Percentiles rank a stretch among this genome's conserved stretches.
Conservation (phyloP, 1,139 yeast species). For the Kodamaea sp. region DNA sequence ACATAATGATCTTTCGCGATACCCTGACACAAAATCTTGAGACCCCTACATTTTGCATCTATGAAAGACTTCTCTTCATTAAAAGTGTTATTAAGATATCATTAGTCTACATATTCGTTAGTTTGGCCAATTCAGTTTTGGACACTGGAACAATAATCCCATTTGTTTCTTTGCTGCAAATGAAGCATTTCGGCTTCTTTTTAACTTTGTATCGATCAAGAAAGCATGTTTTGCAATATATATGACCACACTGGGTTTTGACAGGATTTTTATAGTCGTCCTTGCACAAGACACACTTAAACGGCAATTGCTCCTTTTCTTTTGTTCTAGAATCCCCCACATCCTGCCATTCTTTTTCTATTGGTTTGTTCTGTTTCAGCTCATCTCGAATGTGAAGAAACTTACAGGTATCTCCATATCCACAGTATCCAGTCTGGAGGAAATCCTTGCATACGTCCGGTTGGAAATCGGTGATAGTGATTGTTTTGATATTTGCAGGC, state of each 20-base stretch:
- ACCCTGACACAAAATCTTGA: too few relatives aligned
- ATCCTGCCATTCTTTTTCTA: conserved; percentile 72
- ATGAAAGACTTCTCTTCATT: too few relatives aligned
- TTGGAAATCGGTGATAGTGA: conserved; percentile 83
- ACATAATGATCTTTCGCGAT: too few relatives aligned
- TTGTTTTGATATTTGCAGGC: conserved; percentile 63
- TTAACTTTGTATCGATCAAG: conserved; percentile 47
- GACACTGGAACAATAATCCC: conserved; percentile 47
- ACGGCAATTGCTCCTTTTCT: conserved; percentile 43
- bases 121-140: conserved; percentile 11
- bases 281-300: conserved; percentile 66
- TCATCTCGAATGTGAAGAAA: conserved; percentile 90
- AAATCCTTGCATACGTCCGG: conserved; percentile 95
- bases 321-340: conserved; percentile 14
- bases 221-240: conserved; percentile 68
- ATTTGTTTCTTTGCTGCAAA: conserved; percentile 60
- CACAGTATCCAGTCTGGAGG: conserved; percentile 91
- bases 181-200: conserved; percentile 46
- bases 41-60: too few relatives aligned
- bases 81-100: too few relatives aligned
- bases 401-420: conserved; percentile 98
- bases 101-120: conserved; percentile 1
- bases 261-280: conserved; percentile 59
- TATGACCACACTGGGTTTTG: conserved; percentile 64
- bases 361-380: conserved; percentile 70